A percentile compares a stretch with the other conserved stretches of the same genome.
Conservation (phyloP, 768 basidiomycete species). For the Podaxis sp. region DNA sequence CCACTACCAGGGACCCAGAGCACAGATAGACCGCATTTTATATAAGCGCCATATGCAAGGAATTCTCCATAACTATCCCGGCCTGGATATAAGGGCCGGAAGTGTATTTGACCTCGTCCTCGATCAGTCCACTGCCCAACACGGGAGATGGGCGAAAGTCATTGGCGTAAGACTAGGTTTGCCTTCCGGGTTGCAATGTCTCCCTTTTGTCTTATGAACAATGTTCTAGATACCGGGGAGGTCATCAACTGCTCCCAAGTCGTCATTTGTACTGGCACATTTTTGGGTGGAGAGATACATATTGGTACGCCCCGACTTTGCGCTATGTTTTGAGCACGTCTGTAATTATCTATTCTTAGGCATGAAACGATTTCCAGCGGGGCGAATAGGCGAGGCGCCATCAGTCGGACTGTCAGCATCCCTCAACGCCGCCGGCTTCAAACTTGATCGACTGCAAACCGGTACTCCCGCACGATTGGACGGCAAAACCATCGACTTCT, state of each 20-base stretch:
- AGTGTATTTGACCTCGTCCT: constrained; percentile 81
- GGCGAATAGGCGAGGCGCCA: constrained; percentile 70
- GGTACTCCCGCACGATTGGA: constrained; percentile 84
- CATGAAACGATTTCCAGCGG: constrained; percentile 74
- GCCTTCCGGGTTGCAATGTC: constrained; percentile 7
- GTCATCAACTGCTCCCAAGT: constrained; percentile 76
- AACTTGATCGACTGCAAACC: constrained; percentile 81
- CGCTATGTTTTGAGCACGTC: not conserved
- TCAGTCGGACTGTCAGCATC: constrained; percentile 77
- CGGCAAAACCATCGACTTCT: constrained; percentile 69
- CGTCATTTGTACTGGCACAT: constrained; percentile 90
- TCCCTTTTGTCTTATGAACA: not conserved
- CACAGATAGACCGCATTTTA: constrained; percentile 83
- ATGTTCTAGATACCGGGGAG: constrained; percentile 66
- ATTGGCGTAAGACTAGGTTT: constrained; percentile 69
- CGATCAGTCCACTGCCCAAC: constrained; percentile 40
- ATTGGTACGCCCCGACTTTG: constrained; percentile 52
- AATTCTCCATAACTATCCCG: constrained; percentile 60
- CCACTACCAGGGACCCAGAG: constrained; percentile 72
- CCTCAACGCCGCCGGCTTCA: constrained; percentile 72
- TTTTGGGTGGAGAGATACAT: constrained; percentile 89
- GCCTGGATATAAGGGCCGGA: constrained; percentile 67
- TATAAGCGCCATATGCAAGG: constrained; percentile 86
- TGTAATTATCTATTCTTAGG: constrained; percentile 36
- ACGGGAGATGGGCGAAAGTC: constrained; percentile 50